Evolutionary conservation across 768 basidiomycete genomes (phyloP), one percentile per base, ranked within the genome.

Genomic region (Mycena capillaripes): DNA sequence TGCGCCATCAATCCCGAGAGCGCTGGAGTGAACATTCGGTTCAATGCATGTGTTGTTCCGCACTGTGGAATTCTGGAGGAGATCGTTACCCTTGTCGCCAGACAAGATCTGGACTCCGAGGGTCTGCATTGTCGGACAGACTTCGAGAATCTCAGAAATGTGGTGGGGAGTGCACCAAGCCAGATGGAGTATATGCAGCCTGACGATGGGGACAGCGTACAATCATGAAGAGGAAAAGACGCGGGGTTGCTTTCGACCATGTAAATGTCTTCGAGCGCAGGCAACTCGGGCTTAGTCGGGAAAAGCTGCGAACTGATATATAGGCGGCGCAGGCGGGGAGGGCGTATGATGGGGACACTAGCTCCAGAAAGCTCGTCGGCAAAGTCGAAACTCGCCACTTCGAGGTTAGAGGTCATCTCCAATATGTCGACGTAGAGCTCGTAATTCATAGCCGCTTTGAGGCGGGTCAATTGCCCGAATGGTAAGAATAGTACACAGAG

Each of bases 231-330:
- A 19, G 61, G 58, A 23, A 61, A 36, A n/a, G 67, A 59, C 1
- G 58, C 29, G 27, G 48, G 67, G 38, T 30, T 9, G 2, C 50
- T 55, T 38, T 42, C 36, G 29, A 69, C 50, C 36, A 60, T 40
- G 38, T 53, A 69, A 32, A 69, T 58, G 46, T 59, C 58, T n/a
- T 71, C 32, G n/a, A 71, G 57, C 0, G 48, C 56, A 17, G 70
- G 70, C 1, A 71, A n/a, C 4, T 23, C 38, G 4, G 66, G 40
- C 0, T 50, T 29, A 23, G 44, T 6, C 23, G 66, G 30, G 30
- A 44, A 40, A 0, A 12, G 0, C 7, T 40, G 30, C 1, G 21
- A 9, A 25, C 56, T 65, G 36, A 66, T 17, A 40, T 60, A 71
- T 29, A 71, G 48, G 1, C 52, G 58, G 34, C 65, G 70, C 4